phyloP scores from a whole-genome alignment of 2,329 filamentous ascomycete species.

The Ophiostoma montium region DNA sequence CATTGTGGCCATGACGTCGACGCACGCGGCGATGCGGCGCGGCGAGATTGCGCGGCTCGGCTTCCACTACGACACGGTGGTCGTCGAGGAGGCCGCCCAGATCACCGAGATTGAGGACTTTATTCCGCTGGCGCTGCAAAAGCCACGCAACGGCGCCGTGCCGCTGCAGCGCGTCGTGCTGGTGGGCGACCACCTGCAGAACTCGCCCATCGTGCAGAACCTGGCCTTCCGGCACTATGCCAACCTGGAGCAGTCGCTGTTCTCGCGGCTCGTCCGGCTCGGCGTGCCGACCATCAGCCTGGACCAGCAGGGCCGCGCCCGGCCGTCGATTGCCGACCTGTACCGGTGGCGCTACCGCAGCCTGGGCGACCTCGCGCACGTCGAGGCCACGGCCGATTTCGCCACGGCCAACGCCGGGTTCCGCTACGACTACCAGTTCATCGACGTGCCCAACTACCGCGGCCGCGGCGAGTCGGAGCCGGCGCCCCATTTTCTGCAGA shows the following conservation, averaged over 20 bases:
- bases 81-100: slow-evolving; percentile 98
- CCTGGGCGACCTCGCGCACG: slow-evolving; percentile 64
- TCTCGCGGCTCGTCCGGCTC: slow-evolving; percentile 76
- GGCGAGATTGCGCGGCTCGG: slow-evolving; percentile 83
- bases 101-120: slow-evolving; percentile 97
- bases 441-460: slow-evolving; percentile 89
- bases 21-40: slow-evolving; percentile 87
- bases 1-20: slow-evolving; percentile 97
- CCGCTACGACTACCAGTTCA: slow-evolving; percentile 89
- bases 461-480: slow-evolving; percentile 79
- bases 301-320: slow-evolving; percentile 84
- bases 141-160: slow-evolving; percentile 56
- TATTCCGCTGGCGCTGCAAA: slow-evolving; percentile 86
- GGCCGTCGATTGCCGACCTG: slow-evolving; percentile 72
- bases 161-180: slow-evolving; percentile 78
- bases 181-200: slow-evolving; percentile 91
- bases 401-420: slow-evolving; percentile 78
- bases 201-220: slow-evolving; percentile 90
- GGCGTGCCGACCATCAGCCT: slow-evolving; percentile 85
- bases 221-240: slow-evolving; percentile 88
- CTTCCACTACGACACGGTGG: slow-evolving; percentile 92
- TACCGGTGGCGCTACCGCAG: slow-evolving; percentile 88
- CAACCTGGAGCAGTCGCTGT: slow-evolving; percentile 90
- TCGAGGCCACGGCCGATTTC: slow-evolving; percentile 58
- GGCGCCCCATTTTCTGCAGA: slow-evolving; percentile 88